Conservation (phyloP, 1,284 basidiomycete species). For the Bjerkandera adusta region DNA sequence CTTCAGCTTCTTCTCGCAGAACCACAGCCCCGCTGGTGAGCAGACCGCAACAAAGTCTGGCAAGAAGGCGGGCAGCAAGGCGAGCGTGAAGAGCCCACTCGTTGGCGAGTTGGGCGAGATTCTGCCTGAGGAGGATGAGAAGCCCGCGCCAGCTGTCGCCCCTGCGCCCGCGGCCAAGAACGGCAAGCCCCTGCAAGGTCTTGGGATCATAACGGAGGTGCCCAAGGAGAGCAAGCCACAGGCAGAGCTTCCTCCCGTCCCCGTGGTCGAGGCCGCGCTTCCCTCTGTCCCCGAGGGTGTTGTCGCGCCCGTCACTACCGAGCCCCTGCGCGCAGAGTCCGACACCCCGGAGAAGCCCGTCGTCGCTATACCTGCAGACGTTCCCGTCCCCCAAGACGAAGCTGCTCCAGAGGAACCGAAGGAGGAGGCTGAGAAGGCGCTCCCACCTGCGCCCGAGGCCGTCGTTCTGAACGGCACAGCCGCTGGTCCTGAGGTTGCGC, state of each 20-base stretch:
- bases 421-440: slow-evolving; percentile 17
- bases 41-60: slow-evolving; percentile 9
- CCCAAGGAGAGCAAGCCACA: slow-evolving; percentile 4
- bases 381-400: slow-evolving; percentile 10
- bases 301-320: slow-evolving; percentile 14
- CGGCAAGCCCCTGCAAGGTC: slow-evolving; percentile 15
- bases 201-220: slow-evolving; percentile 1
- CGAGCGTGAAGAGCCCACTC: slow-evolving; percentile 32
- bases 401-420: slow-evolving; percentile 7
- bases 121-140: slow-evolving; percentile 44
- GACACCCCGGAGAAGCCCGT: slow-evolving; percentile 21
- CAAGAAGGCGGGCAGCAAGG: slow-evolving; percentile 28
- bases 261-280: slow-evolving; percentile 22
- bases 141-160: slow-evolving; percentile 18
- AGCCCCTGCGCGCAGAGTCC: slow-evolving; percentile 24
- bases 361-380: slow-evolving; percentile 17
- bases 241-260: slow-evolving; percentile 26
- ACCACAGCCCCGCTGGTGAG: slow-evolving; percentile 15
- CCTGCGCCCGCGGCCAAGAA: slow-evolving; percentile 7
- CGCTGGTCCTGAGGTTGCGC: slow-evolving; percentile 35
- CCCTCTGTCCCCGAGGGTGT: slow-evolving; percentile 12
- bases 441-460: slow-evolving; percentile 32
- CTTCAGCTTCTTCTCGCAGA: slow-evolving; percentile 52
- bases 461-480: slow-evolving; percentile 37
- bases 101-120: slow-evolving; percentile 69